Conservation (phyloP, 768 basidiomycete species). For the Lactarius sp. region DNA sequence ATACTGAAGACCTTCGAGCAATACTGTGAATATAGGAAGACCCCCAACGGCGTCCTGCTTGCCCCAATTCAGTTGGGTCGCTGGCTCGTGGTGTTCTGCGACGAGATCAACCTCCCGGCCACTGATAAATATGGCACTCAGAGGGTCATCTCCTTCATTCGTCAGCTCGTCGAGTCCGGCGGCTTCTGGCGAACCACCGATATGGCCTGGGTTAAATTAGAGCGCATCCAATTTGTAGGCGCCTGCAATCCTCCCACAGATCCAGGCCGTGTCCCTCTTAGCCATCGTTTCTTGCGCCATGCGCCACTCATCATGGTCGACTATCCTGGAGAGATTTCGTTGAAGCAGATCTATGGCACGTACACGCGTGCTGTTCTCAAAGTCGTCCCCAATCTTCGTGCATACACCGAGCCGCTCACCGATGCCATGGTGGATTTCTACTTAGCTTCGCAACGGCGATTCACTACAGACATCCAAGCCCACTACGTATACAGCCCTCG, state of each 20-base stretch:
- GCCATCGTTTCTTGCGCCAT: constrained; percentile 94
- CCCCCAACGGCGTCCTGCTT: constrained; percentile 94
- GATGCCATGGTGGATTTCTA: constrained; percentile 98
- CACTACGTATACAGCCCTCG: constrained; percentile 99
- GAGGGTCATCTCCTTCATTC: constrained; percentile 95
- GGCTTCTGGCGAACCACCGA: constrained; percentile 94
- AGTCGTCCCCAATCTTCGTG: constrained; percentile 87
- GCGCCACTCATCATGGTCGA: constrained; percentile 99
- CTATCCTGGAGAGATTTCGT: constrained; percentile 93
- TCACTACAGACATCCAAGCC: constrained; percentile 95
- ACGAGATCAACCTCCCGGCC: constrained; percentile 97
- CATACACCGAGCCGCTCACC: constrained; percentile 91
- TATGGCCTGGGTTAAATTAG: constrained; percentile 95
- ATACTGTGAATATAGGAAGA: constrained; percentile 98
- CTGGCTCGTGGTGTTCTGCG: constrained; percentile 99
- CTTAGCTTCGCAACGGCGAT: constrained; percentile 86
- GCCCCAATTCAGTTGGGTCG: constrained; percentile 92
- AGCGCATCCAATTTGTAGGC: constrained; percentile 99
- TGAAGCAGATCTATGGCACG: constrained; percentile 98
- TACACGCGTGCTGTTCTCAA: constrained; percentile 96
- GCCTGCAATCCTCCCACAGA: constrained; percentile 99
- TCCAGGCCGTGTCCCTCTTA: constrained; percentile 97
- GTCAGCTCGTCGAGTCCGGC: constrained; percentile 90
- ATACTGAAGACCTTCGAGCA: constrained; percentile 99
- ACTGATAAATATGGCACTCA: constrained; percentile 98